Conservation (phyloP, 2,329 filamentous ascomycete genomes). For the Ascochyta pisi region DNA sequence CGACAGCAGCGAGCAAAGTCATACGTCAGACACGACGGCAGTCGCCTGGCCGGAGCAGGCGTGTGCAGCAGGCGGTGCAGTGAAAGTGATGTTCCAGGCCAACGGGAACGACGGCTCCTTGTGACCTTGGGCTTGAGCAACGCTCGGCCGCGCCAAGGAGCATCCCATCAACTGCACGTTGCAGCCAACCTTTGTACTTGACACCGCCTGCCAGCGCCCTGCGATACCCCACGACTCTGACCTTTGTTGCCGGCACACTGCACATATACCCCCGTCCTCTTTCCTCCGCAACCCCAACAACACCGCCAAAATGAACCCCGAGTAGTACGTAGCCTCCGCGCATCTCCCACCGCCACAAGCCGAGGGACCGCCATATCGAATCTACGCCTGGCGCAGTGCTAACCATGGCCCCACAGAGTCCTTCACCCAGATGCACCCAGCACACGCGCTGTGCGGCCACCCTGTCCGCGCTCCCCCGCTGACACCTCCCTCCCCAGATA, state of each 20-base stretch:
- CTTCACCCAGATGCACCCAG: background rate
- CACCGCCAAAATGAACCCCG: constrained; percentile 79
- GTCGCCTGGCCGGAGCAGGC: constrained; percentile 11
- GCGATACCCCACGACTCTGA: constrained; percentile 32
- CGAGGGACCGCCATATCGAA: constrained; percentile 17
- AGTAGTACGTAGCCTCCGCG: constrained; percentile 73
- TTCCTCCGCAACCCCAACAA: constrained; percentile 22
- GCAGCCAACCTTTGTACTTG: constrained; percentile 26
- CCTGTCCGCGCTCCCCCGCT: constrained; percentile 24
- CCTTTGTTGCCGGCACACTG: constrained; percentile 6
- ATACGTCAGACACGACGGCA: constrained; percentile 21
- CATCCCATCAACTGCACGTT: constrained; percentile 18
- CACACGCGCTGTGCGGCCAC: constrained; percentile 3
- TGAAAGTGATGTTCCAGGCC: constrained; percentile 32
- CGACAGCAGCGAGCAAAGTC: constrained; percentile 2
- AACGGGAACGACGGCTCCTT: constrained; percentile 26
- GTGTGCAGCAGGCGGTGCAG: constrained; percentile 23
- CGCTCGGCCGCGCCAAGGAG: constrained; percentile 18
- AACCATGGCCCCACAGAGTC: constrained; percentile 38
- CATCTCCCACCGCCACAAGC: constrained; percentile 40
- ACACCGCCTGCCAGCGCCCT: constrained; percentile 35
- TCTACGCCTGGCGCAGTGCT: constrained; percentile 27
- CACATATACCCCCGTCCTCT: constrained; percentile 11
- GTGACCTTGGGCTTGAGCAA: constrained; percentile 27
- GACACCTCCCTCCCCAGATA: constrained; percentile 70